These are phyloP conservation scores for Teratosphaeria zuluensis DNA, from an alignment of 2,329 filamentous ascomycete species.

Conservation along the genomic window DNA sequence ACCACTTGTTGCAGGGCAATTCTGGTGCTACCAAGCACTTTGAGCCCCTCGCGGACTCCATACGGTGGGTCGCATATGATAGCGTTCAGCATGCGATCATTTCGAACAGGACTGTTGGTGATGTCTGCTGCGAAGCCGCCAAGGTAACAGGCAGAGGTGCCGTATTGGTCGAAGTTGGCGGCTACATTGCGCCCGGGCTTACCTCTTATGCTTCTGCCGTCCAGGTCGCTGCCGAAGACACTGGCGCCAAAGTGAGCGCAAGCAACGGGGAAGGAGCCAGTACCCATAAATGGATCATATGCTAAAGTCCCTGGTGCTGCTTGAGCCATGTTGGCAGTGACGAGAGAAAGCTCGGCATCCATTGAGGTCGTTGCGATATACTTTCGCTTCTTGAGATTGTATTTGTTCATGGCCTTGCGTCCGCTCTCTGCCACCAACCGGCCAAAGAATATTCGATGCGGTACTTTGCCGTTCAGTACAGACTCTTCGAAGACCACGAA, in stretches of 20 bases:
- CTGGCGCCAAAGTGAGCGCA: constrained; percentile 83
- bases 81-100: constrained; percentile 56
- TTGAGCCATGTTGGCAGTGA: constrained; percentile 84
- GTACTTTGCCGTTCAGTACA: constrained; percentile 38
- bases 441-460: constrained; percentile 52
- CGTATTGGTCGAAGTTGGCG: constrained; percentile 81
- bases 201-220: constrained; percentile 78
- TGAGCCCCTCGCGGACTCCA: constrained; percentile 82
- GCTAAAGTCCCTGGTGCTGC: constrained; percentile 76
- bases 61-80: constrained; percentile 96
- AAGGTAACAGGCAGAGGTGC: constrained; percentile 53
- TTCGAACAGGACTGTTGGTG: constrained; percentile 66
- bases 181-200: constrained; percentile 42
- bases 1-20: constrained; percentile 37
- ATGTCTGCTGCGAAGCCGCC: constrained; percentile 79
- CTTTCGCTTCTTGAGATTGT: constrained; percentile 82
- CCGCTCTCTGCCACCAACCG: constrained; percentile 58
- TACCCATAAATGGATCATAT: constrained; percentile 93
- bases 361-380: constrained; percentile 97
- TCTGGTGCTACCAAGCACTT: constrained; percentile 72
- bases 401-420: constrained; percentile 59
- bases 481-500: constrained; percentile 83
- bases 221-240: constrained; percentile 83
- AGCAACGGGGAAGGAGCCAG: constrained; percentile 83
- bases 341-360: constrained; percentile 84